These are phyloP conservation scores for Eleusine indica DNA, from an alignment of 176 grass and related monocot species.

Conservation along the genomic window DNA sequence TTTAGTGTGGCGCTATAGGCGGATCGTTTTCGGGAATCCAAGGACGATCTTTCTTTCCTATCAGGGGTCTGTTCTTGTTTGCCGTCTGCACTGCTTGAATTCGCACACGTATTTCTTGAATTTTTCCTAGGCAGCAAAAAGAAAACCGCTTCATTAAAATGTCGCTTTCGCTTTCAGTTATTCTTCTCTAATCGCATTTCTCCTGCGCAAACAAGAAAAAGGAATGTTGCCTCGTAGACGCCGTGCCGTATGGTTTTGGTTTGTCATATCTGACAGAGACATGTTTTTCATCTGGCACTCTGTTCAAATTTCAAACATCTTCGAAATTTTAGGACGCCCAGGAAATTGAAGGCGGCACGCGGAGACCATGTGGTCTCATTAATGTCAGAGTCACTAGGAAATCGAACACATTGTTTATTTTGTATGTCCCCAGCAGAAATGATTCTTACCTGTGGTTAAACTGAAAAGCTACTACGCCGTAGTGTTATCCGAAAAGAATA, in stretches of 20 bases:
- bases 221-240: slow-evolving; percentile 41
- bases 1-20: neutral
- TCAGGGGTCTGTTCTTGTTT: neutral
- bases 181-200: neutral
- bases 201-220: slow-evolving; percentile 19
- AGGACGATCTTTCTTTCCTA: neutral
- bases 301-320: slow-evolving; percentile 31
- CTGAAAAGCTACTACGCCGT: neutral
- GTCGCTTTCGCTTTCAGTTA: slow-evolving; percentile 8
- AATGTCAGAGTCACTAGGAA: slow-evolving; percentile 14
- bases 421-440: neutral
- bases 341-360: slow-evolving; percentile 27
- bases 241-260: slow-evolving; percentile 34
- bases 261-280: slow-evolving; percentile 1
- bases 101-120: neutral
- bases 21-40: too few species aligned
- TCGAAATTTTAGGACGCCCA: neutral
- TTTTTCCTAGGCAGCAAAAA: neutral
- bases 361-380: slow-evolving; percentile 52
- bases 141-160: neutral
- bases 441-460: neutral
- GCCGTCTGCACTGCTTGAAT: neutral
- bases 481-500: neutral
- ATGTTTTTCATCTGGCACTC: neutral
- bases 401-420: slow-evolving; percentile 19